Conservation (phyloP, 2,329 filamentous ascomycete genomes). For the Sclerotinia spermophila region DNA sequence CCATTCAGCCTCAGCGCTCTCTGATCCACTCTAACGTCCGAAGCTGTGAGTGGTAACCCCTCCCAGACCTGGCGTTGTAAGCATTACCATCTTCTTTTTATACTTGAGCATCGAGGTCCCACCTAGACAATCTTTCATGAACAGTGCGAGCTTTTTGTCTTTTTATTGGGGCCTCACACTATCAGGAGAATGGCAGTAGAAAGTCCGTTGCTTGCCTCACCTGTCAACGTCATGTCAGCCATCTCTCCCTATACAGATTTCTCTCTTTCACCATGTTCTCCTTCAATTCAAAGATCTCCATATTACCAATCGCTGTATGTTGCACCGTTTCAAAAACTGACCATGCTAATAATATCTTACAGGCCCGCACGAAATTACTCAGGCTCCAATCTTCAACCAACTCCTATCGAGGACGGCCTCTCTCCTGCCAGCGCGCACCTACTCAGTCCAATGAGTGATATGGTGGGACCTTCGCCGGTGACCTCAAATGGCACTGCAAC, state of each 20-base stretch:
- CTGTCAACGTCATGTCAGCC: conserved; percentile 52
- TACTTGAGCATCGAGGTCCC: conserved; percentile 10
- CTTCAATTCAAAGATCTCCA: conserved; percentile 43
- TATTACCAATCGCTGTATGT: conserved; percentile 52
- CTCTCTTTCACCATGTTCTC: conserved; percentile 51
- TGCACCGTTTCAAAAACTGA: conserved; percentile 7
- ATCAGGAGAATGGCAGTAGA: conserved; percentile 52
- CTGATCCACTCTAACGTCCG: conserved; percentile 16
- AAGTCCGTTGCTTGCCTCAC: conserved; percentile 60
- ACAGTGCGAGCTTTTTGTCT: conserved; percentile 6
- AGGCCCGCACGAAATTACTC: conserved; percentile 45
- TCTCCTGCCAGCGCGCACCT: conserved; percentile 41
- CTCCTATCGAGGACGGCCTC: conserved; percentile 40
- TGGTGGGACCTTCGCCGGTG: conserved; percentile 77
- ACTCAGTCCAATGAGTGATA: conserved; percentile 62
- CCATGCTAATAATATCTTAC: conserved; percentile 27
- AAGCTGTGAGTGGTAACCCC: conserved; percentile 14
- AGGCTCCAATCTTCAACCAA: conserved; percentile 51
- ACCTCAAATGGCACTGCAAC: conserved; percentile 80
- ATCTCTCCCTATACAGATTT: conserved; percentile 54
- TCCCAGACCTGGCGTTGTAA: conserved; percentile 18
- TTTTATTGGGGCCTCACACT: conserved; percentile 1
- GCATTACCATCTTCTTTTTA: conserved; percentile 14
- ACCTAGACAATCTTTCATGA: neutral
- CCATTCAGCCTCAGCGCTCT: conserved; percentile 12